Conservation (phyloP, 169 alveolate genomes). For the Eimeria praecox region DNA sequence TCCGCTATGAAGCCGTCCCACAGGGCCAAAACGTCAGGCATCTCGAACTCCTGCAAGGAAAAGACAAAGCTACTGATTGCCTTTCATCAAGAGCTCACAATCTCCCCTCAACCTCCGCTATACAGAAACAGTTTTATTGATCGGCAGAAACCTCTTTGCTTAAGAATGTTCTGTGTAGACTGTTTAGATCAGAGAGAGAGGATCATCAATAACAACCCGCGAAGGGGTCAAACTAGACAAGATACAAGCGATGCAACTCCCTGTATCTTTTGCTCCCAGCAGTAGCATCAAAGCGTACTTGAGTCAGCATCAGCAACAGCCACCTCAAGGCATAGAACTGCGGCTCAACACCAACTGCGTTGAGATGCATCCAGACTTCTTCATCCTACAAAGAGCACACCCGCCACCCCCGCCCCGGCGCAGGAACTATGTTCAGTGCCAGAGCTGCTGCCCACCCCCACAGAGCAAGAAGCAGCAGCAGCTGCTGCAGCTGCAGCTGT, state of each 20-base stretch:
- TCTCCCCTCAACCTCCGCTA: not conserved
- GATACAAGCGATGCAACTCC: not conserved
- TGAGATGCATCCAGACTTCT: slow-evolving; percentile 71
- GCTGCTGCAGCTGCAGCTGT: not conserved
- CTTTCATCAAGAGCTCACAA: not conserved
- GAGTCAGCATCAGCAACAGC: slow-evolving; percentile 82
- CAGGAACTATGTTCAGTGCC: not conserved
- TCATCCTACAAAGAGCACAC: slow-evolving; percentile 66
- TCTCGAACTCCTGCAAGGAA: slow-evolving; percentile 79
- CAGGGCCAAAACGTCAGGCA: slow-evolving; percentile 81
- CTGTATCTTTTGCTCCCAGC: not conserved
- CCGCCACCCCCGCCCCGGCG: not conserved
- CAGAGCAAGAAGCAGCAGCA: not conserved
- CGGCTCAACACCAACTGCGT: slow-evolving; percentile 80
- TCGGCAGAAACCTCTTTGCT: not conserved
- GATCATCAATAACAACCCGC: not conserved
- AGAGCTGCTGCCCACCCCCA: not conserved
- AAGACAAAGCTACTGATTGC: not conserved
- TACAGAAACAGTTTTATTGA: not conserved
- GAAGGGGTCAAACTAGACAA: not conserved
- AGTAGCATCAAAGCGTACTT: slow-evolving; percentile 1
- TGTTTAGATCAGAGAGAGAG: not conserved
- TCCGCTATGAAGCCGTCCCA: slow-evolving; percentile 83
- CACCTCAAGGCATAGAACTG: slow-evolving; percentile 83
- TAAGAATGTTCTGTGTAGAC: not conserved